phyloP scores from a whole-genome alignment of 169 alveolate species.

The Plasmodium sp. region DNA sequence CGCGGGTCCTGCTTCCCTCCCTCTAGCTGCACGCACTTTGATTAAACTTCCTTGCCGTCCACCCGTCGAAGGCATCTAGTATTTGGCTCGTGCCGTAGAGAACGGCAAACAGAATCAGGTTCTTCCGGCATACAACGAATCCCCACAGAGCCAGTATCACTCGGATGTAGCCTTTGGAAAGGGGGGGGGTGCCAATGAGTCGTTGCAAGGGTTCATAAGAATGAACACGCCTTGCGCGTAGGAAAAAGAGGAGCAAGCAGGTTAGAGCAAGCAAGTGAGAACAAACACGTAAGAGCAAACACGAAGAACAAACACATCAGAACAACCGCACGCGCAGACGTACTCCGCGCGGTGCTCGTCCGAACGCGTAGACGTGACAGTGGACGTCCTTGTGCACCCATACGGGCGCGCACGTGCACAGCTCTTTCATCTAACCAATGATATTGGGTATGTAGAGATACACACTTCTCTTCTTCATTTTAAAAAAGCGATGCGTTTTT shows the following conservation, averaged over 20 bases:
- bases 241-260: not conserved
- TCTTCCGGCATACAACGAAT: conserved; percentile 14
- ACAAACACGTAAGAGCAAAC: too few relatives aligned
- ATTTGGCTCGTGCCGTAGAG: conserved; percentile 52
- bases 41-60: conserved; percentile 71
- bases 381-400: not conserved
- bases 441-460: conserved; percentile 68
- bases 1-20: not conserved
- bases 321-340: not conserved
- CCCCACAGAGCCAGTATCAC: conserved; percentile 32
- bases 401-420: not conserved
- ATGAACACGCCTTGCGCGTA: not conserved
- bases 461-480: conserved; percentile 24
- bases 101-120: conserved; percentile 5
- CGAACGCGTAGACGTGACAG: not conserved
- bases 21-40: conserved; percentile 30
- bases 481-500: not conserved
- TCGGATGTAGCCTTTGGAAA: conserved; percentile 55
- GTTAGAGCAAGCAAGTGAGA: too few relatives aligned
- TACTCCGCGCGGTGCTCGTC: not conserved
- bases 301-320: not conserved
- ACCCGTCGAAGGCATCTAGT: conserved; percentile 66
- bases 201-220: not conserved
- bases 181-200: not conserved
- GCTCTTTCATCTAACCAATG: conserved; percentile 39